These are phyloP conservation scores for Tricholoma sp. DNA, from an alignment of 768 basidiomycete species.

Conservation along the genomic window DNA sequence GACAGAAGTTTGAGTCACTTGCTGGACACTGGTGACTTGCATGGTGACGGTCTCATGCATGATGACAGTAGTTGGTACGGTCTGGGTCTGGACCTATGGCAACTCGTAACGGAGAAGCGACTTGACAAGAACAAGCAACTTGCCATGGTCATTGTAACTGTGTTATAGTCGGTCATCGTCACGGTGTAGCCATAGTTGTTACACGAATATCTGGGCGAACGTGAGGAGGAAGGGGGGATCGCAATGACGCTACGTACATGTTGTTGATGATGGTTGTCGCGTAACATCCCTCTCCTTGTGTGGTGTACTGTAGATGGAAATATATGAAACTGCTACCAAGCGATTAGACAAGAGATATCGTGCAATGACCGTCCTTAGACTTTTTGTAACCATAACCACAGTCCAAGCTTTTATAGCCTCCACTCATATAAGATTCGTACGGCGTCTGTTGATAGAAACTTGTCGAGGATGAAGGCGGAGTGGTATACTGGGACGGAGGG, in stretches of 20 bases:
- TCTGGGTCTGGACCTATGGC: slow-evolving; percentile 19
- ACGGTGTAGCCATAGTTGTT: slow-evolving; percentile 26
- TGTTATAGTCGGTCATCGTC: slow-evolving; percentile 32
- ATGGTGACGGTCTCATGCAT: slow-evolving; percentile 29
- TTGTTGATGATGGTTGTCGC: slow-evolving; percentile 57
- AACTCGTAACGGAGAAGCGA: slow-evolving; percentile 1
- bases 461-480: slow-evolving; percentile 26
- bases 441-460: slow-evolving; percentile 48
- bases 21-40: slow-evolving; percentile 36
- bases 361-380: slow-evolving; percentile 50
- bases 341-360: slow-evolving; percentile 8
- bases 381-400: slow-evolving; percentile 72
- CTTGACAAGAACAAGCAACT: neutral
- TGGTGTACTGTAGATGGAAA: slow-evolving; percentile 27
- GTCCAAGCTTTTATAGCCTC: slow-evolving; percentile 60
- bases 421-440: slow-evolving; percentile 53
- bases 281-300: slow-evolving; percentile 47
- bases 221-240: neutral
- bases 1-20: slow-evolving; percentile 38
- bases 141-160: slow-evolving; percentile 26
- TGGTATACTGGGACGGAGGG: slow-evolving; percentile 27
- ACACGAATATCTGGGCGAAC: slow-evolving; percentile 17
- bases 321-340: neutral
- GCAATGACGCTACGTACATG: slow-evolving; percentile 10
- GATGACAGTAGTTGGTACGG: slow-evolving; percentile 40